phyloP scores from a whole-genome alignment of 108 stramenopile genomes.

The Fragilaria radians region DNA sequence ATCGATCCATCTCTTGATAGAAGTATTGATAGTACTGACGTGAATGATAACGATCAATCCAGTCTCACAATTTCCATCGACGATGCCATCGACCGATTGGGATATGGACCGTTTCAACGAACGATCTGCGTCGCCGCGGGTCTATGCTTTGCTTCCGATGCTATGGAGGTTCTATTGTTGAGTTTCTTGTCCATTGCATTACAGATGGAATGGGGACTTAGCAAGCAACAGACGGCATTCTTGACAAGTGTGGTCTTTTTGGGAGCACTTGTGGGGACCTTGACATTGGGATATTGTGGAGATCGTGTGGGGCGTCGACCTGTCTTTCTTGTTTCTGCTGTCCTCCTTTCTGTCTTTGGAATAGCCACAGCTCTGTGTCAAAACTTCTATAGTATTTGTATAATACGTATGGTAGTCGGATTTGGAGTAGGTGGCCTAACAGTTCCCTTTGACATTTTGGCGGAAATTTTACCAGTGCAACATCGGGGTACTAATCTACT shows the following conservation, averaged over 20 bases:
- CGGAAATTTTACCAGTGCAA: conserved; percentile 55
- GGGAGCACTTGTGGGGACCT: conserved; percentile 66
- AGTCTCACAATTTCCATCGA: conserved; percentile 30
- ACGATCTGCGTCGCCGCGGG: conserved; percentile 61
- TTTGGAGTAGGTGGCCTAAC: conserved; percentile 79
- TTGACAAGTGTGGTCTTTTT: conserved; percentile 68
- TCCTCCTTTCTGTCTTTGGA: conserved; percentile 59
- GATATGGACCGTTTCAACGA: conserved; percentile 63
- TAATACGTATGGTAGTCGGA: conserved; percentile 55
- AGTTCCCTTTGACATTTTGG: conserved; percentile 74
- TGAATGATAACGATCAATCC: too few species aligned
- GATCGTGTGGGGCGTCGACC: conserved; percentile 71
- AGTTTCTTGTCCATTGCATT: conserved; percentile 62
- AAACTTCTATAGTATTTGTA: conserved; percentile 26
- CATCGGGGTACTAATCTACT: conserved; percentile 38
- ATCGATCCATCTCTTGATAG: too few species aligned
- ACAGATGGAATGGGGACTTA: conserved; percentile 59
- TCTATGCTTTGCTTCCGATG: conserved; percentile 79
- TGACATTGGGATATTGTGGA: conserved; percentile 66
- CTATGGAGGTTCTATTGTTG: conserved; percentile 74
- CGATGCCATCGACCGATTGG: conserved; percentile 69
- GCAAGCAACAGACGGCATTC: conserved; percentile 39
- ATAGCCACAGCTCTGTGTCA: conserved; percentile 42
- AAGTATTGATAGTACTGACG: too few species aligned
- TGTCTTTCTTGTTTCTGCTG: conserved; percentile 51